These are phyloP conservation scores for Parietaria judaica DNA, from an alignment of 306 rosid genomes.

Conservation along the genomic window DNA sequence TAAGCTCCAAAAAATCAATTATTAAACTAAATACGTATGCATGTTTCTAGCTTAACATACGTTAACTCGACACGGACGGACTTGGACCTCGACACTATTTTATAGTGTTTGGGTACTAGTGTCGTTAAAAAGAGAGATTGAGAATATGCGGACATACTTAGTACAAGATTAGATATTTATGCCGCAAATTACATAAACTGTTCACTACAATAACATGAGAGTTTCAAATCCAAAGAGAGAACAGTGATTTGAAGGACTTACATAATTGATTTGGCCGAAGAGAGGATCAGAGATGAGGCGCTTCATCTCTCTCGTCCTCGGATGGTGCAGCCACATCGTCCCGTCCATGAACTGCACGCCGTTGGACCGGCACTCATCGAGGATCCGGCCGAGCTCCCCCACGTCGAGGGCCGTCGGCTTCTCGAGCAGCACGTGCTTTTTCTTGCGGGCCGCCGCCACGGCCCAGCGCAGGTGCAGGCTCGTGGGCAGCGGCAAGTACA, in stretches of 20 bases:
- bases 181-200: no score
- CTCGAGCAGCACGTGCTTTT: constrained; percentile 73
- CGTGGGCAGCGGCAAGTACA: constrained; percentile 70
- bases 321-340: constrained; percentile 80
- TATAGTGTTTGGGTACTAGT: no score
- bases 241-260: constrained; percentile 17
- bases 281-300: constrained; percentile 27
- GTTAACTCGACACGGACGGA: no score
- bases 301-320: constrained; percentile 56
- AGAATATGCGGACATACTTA: no score
- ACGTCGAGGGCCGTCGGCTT: constrained; percentile 59
- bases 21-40: no score
- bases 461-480: constrained; percentile 63
- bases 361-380: constrained; percentile 54
- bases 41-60: no score
- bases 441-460: constrained; percentile 50
- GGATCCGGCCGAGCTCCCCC: constrained; percentile 50
- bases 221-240: no score
- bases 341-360: constrained; percentile 87
- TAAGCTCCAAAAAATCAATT: no score
- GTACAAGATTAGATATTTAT: no score
- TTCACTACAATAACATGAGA: no score
- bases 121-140: no score
- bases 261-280: constrained; percentile 38
- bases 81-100: no score